A percentile compares a stretch with the other conserved stretches of the same genome.
Conservation (phyloP, 1,139 yeast species). For the Hyphopichia khmerensis region DNA sequence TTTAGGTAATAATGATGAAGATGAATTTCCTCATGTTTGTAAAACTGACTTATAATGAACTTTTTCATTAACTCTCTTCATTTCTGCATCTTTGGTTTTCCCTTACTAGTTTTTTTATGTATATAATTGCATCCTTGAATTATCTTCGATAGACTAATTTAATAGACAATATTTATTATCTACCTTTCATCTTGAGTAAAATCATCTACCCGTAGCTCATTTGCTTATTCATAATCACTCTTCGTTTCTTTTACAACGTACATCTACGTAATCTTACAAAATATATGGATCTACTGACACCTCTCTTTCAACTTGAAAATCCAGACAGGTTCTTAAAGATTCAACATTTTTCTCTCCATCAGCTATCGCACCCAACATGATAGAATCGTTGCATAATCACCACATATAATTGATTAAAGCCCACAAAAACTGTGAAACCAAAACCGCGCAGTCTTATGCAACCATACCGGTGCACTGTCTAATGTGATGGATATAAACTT, state of each 20-base stretch:
- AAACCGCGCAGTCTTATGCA: conserved; percentile 11
- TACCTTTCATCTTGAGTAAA: too few species aligned
- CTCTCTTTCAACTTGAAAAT: conserved; percentile 46
- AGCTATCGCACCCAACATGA: conserved; percentile 39
- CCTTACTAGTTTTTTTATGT: too few species aligned
- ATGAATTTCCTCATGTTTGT: conserved; percentile 48
- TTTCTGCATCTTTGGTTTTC: too few species aligned
- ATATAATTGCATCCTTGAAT: background rate
- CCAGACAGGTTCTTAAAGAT: conserved; percentile 57
- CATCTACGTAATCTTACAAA: too few species aligned
- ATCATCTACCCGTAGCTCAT: too few species aligned
- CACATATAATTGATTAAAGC: conserved; percentile 9
- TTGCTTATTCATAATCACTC: too few species aligned
- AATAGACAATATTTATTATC: too few species aligned
- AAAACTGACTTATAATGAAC: conserved; percentile 21
- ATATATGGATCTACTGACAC: conserved; percentile 53
- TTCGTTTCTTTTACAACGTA: too few species aligned
- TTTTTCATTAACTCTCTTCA: too few species aligned
- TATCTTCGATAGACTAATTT: background rate
- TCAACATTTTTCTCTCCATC: conserved; percentile 46
- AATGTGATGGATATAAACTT: conserved; percentile 49
- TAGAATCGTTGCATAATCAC: conserved; percentile 4
- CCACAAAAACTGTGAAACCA: conserved; percentile 24
- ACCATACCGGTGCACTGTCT: conserved; percentile 50
- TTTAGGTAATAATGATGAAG: conserved; percentile 39